Base-by-base conservation (phyloP, 2,329 filamentous ascomycete genomes). In the Nannizzia gypsea region DNA sequence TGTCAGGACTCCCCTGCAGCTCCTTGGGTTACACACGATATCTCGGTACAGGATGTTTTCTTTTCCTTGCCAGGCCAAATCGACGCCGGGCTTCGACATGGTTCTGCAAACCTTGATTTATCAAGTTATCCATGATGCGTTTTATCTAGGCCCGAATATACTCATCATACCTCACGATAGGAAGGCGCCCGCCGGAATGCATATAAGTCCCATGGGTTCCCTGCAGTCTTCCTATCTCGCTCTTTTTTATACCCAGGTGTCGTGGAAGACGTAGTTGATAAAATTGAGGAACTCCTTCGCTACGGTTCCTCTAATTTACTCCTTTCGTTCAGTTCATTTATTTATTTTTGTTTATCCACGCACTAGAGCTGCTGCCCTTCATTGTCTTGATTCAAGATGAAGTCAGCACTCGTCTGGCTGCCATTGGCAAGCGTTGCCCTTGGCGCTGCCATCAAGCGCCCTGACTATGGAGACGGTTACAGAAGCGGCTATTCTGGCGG, bases 271-370 rank as follows among this genome's bases (percentile, higher is more conserved):
- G 6, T 31, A 26, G 3, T 28, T n/a, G 22, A 28, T 15, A 20
- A 34, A 48, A 31, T 59, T 57, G 42, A 63, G 71, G 72, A 74
- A 74, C 74, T 77, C 75, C 67, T 71, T 78, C 74, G 75, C 70
- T 78, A 76, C 70, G 73, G 75, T 77, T 76, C 71, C 66, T 62
- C 59, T 68, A 65, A 63, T 65, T 69, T 72, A 64, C 61, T 67
- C 64, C 55, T 58, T 61, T 50, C 56, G 40, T 46, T 50, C 42
- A 22, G 57, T 9, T 55, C 44, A 24, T 22, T 52, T 11, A 17
- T 58, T 11, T 55, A 22, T 59, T 11, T 55, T 52, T 26, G 22
- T 52, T 31, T 52, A 28, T 52, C 48, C 22, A 52, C 48, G 42
- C 42, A 46, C 22, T 17, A 22, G 20, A 46, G 17, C 5, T 46